These are phyloP conservation scores for Nakazawaea wickerhamii DNA, from an alignment of 805 yeast species.

Conservation along the genomic window DNA sequence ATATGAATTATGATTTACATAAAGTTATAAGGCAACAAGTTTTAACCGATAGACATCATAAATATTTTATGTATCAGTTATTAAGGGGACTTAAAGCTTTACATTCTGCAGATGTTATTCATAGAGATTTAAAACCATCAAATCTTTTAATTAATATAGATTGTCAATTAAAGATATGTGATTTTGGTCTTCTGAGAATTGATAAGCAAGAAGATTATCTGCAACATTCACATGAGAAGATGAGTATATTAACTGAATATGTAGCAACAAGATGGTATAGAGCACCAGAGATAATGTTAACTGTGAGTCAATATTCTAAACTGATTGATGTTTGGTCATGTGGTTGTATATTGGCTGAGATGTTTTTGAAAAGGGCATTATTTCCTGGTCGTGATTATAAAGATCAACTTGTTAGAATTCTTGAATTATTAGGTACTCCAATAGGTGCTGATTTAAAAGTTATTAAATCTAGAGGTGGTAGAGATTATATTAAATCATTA, in stretches of 20 bases:
- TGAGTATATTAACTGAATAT: constrained; percentile 63
- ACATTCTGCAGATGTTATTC: constrained; percentile 70
- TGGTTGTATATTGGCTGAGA: constrained; percentile 73
- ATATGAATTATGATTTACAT: constrained; percentile 72
- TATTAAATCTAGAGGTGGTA: constrained; percentile 68
- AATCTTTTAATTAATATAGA: constrained; percentile 61
- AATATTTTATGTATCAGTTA: constrained; percentile 66
- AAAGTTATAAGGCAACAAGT: constrained; percentile 51
- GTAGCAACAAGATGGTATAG: constrained; percentile 85
- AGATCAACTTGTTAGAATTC: constrained; percentile 59
- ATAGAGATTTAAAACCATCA: constrained; percentile 73
- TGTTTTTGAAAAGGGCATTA: constrained; percentile 55
- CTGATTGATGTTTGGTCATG: constrained; percentile 81
- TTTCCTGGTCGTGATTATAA: constrained; percentile 75
- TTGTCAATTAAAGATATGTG: constrained; percentile 74
- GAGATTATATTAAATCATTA: constrained; percentile 67
- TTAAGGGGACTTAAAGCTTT: constrained; percentile 64
- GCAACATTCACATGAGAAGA: constrained; percentile 21
- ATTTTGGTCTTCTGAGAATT: constrained; percentile 68
- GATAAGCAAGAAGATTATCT: constrained; percentile 39
- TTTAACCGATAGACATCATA: constrained; percentile 61
- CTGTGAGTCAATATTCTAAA: constrained; percentile 64
- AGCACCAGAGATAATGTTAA: constrained; percentile 79
- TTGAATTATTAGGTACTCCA: constrained; percentile 71
- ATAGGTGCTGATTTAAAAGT: constrained; percentile 66